Percentiles rank a stretch among this genome's conserved stretches.
phyloP scores from a whole-genome alignment of 305 asterid species.

The Fraxinus angustifolia region DNA sequence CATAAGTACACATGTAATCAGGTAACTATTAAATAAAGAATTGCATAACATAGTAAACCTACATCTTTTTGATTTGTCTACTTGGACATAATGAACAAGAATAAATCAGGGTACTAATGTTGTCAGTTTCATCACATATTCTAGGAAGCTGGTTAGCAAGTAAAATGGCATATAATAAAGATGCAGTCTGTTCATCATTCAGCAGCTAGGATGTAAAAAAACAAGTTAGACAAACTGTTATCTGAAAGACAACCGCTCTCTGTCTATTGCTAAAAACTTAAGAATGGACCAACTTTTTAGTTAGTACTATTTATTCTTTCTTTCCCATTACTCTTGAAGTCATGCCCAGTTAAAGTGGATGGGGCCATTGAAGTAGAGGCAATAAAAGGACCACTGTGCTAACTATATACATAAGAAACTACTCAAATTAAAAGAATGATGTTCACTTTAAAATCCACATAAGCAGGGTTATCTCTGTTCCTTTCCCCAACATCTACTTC shows the following conservation, averaged over 20 bases:
- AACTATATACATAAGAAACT: not conserved
- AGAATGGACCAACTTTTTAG: not conserved
- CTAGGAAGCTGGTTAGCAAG: not conserved
- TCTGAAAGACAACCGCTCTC: not conserved
- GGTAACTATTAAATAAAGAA: not conserved
- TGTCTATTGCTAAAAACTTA: not conserved
- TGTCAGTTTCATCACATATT: not conserved
- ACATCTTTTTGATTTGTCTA: not conserved
- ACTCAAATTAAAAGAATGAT: not conserved
- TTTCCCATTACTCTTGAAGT: not conserved
- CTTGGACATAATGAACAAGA: not conserved
- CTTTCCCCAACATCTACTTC: not conserved
- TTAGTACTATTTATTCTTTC: not conserved
- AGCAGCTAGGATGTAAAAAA: not conserved
- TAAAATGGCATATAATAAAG: not conserved
- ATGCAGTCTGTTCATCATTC: not conserved
- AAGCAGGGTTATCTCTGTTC: not conserved
- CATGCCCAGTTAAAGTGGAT: not conserved
- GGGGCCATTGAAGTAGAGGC: not conserved
- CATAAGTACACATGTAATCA: not conserved
- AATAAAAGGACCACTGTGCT: not conserved
- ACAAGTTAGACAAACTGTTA: not conserved
- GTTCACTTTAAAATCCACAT: not conserved
- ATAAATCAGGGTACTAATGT: not conserved
- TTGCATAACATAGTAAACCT: not conserved